Evolutionary conservation across 1,284 basidiomycete species (phyloP), one percentile per base, ranked within the genome.

Genomic region (Vanrija pseudolonga): DNA sequence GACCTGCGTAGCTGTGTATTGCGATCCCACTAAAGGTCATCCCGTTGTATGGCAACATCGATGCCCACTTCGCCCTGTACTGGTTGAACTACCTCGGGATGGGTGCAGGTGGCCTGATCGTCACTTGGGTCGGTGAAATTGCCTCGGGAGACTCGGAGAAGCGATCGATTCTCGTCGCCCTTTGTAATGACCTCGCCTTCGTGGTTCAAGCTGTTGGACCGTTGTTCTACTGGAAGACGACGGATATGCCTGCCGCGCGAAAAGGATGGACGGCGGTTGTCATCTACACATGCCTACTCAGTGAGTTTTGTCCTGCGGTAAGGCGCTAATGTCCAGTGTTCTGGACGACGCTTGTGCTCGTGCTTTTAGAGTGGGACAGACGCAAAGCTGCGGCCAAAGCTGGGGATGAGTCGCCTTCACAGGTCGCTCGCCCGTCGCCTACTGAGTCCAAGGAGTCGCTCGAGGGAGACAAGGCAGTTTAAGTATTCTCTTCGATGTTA

Each of bases 191-290:
- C 42, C 50, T 72, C 4, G 71, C 68, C 5, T 71, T 71, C 45
- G 68, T 73, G 17, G 67, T 71, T 12, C 69, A 70, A 54, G 66
- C 68, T 11, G 56, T 68, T 22, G 64, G 47, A 2, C 71, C 71
- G 1, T 67, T 67, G 51, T 71, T 73, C 38, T 66, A 68, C 4
- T 73, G 71, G 71, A 67, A 69, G 49, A 69, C 67, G 17, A 59
- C 51, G 15, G 63, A 67, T 12, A 71, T 69, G 58, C 71, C 71
- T 0, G 49, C 54, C 12, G 65, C 67, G 1, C 52, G 50, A 1
- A 68, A 66, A 45, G 71, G 71, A 0, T 63, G 61, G 57, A 61
- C 57, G 3, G 71, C 63, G 53, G 54, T 56, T 3, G 47, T 66
- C 11, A 53, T 44, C 0, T 53, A 68, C 26, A 60, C 66, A 36